Conservation (phyloP, 202 grass and related monocot species). For the Cymbopogon flexuosus region DNA sequence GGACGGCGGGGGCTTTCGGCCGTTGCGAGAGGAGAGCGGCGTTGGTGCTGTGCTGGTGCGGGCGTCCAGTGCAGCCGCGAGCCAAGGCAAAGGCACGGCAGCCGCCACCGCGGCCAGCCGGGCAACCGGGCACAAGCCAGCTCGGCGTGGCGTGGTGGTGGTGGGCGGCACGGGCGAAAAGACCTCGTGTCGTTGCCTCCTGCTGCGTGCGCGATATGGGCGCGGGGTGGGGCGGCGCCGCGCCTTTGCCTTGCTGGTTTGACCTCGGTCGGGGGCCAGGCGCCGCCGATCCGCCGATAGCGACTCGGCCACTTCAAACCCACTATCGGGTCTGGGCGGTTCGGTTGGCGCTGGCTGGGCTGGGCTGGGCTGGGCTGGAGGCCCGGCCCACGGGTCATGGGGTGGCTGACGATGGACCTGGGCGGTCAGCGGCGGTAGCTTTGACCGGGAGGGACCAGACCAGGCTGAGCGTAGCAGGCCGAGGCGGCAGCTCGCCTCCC, state of each 20-base stretch:
- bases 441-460: slow-evolving; percentile 25
- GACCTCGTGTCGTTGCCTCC: not conserved
- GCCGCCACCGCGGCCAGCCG: too few relatives aligned
- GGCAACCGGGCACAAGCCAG: not conserved
- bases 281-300: not conserved
- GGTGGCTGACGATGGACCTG: not conserved
- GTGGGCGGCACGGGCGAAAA: not conserved
- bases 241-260: not conserved
- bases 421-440: not conserved
- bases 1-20: not conserved
- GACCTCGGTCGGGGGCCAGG: slow-evolving; percentile 38
- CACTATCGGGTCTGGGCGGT: not conserved
- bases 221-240: not conserved
- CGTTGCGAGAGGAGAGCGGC: not conserved
- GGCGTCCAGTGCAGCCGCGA: too few relatives aligned
- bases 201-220: not conserved
- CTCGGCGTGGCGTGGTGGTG: not conserved
- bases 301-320: not conserved
- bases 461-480: not conserved
- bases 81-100: too few relatives aligned
- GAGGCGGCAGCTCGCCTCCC: not conserved
- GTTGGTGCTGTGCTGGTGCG: not conserved
- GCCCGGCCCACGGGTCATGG: too few relatives aligned
- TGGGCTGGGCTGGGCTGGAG: not conserved
- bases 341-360: not conserved